Conservation (phyloP, 2,329 filamentous ascomycete genomes). For the Pyrenophora teres region DNA sequence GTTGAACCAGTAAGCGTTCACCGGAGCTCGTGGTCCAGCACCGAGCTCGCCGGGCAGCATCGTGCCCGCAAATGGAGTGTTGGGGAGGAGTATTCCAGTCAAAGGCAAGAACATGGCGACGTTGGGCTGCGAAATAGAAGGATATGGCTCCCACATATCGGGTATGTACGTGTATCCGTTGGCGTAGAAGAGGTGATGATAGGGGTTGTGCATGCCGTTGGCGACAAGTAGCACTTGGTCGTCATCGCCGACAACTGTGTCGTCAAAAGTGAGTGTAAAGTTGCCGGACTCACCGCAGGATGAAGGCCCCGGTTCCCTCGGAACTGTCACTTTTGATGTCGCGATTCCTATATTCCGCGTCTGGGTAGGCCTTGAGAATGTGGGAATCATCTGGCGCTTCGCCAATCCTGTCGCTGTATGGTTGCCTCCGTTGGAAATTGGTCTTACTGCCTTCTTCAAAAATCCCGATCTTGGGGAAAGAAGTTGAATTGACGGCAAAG, state of each 20-base stretch:
- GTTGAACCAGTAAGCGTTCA: slow-evolving; percentile 58
- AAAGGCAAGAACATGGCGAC: slow-evolving; percentile 55
- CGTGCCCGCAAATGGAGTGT: slow-evolving; percentile 38
- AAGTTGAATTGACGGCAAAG: slow-evolving; percentile 21
- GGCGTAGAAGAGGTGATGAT: slow-evolving; percentile 58
- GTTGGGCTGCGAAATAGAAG: slow-evolving; percentile 52
- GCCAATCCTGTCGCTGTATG: neutral
- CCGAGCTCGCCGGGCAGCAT: slow-evolving; percentile 54
- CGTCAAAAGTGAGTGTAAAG: slow-evolving; percentile 47
- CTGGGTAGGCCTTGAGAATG: neutral
- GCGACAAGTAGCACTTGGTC: slow-evolving; percentile 46
- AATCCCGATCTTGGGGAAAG: slow-evolving; percentile 18
- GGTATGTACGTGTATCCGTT: slow-evolving; percentile 57
- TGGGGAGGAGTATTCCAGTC: slow-evolving; percentile 29
- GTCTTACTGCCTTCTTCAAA: slow-evolving; percentile 20
- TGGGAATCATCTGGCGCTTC: slow-evolving; percentile 4
- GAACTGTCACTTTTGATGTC: neutral
- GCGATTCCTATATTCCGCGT: neutral
- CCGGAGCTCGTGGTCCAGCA: slow-evolving; percentile 50
- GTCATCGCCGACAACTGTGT: slow-evolving; percentile 24
- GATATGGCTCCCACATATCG: slow-evolving; percentile 51
- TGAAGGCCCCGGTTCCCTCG: slow-evolving; percentile 19
- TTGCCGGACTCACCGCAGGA: slow-evolving; percentile 53
- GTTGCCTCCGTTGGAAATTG: slow-evolving; percentile 7
- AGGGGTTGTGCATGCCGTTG: slow-evolving; percentile 52